Evolutionary conservation across 805 yeast species (phyloP), one percentile per base, ranked within the genome.

Genomic region (Ascoidea asiatica): DNA sequence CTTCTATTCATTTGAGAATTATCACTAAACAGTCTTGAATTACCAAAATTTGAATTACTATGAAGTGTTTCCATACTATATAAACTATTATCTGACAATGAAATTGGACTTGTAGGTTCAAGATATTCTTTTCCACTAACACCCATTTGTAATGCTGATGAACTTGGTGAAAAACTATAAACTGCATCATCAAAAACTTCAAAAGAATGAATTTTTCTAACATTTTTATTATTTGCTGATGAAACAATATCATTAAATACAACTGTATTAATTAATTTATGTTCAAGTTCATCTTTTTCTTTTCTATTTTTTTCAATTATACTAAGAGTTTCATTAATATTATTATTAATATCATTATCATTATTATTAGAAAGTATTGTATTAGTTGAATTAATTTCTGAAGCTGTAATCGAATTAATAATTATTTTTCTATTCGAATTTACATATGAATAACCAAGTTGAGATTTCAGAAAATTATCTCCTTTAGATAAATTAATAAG

Each of bases 101-200:
- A n/a, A n/a, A n/a, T n/a, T n/a, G n/a, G n/a, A 13, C 13, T 23
- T 23, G 35, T 7, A 23, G 35, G 13, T 23, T 23, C 35, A 6
- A 42, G 37, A 21, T 21, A 23, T 11, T 40, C 19, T 19, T 21
- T 17, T 13, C 20, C 29, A 15, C 5, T 11, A 7, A 39, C 21
- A n/a, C 33, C 20, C 8, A 19, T 19, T 6, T 44, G 43, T 19
- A 11, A 21, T 13, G 20, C 23, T 17, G 36, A 33, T 5, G 38
- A n/a, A 23, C 35, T 40, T 13, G 38, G 21, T 21, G 42, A 21
- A 13, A 13, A 13, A 23, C 29, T 37, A 56, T 78, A 79, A 29
- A 76, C 67, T 1, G 82, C 79, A 52, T 79, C 86, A 56, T 79
- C 86, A 43, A 79, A 67, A 2, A 79, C 68, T 50, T 79, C 86